A percentile compares a stretch with the other conserved stretches of the same genome.
Evolutionary conservation across 192 early-diverging fungal species (phyloP).

Genomic region (Coemansia sp.): DNA sequence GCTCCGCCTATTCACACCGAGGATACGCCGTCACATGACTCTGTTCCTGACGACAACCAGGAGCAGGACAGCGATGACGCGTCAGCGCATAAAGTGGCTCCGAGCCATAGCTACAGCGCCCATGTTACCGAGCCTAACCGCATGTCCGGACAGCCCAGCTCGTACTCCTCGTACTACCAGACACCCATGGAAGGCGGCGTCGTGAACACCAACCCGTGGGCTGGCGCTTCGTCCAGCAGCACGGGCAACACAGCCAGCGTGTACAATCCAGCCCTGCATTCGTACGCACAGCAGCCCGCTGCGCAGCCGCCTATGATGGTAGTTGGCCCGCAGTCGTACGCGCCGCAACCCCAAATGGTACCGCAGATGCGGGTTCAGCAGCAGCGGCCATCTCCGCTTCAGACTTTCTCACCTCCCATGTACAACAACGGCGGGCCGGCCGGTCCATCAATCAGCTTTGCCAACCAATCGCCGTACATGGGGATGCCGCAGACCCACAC

Average conservation of each 20-base stretch:
- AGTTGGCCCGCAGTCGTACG: not conserved
- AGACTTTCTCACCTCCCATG: not conserved
- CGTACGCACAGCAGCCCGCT: constrained; percentile 6
- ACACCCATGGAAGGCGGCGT: not conserved
- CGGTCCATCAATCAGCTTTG: constrained; percentile 13
- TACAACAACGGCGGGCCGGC: not conserved
- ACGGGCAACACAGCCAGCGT: not conserved
- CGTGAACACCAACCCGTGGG: constrained; percentile 14
- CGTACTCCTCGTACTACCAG: constrained; percentile 10
- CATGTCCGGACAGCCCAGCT: not conserved
- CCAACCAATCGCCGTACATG: constrained; percentile 16
- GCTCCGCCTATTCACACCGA: constrained; percentile 5
- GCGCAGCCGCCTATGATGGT: not conserved
- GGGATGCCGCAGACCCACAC: constrained; percentile 7
- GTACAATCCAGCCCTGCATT: not conserved
- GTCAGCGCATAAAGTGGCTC: not conserved
- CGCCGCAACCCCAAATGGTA: not conserved
- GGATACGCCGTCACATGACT: not conserved
- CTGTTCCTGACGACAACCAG: not conserved
- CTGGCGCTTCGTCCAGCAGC: constrained; percentile 5
- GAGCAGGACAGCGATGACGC: constrained; percentile 2
- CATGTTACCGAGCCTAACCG: not conserved
- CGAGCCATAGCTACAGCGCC: constrained; percentile 6
- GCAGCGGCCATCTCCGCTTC: not conserved
- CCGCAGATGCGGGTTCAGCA: constrained; percentile 2